Conservation (phyloP, 305 asterid genomes). For the Fraxinus ornus region DNA sequence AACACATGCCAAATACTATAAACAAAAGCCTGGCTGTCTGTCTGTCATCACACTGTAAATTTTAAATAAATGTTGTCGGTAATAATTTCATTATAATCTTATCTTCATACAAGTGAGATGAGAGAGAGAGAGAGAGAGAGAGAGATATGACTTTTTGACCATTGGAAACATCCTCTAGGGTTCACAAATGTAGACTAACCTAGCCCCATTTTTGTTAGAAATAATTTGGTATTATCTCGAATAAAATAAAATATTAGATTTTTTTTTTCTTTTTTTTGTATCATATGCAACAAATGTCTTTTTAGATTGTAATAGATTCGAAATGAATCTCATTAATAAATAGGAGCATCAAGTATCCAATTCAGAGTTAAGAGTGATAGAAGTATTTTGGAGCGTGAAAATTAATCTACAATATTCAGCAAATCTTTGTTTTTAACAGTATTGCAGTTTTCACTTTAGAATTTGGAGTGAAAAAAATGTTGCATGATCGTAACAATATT, state of each 20-base stretch:
- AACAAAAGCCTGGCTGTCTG: constrained; percentile 30
- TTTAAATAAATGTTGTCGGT: constrained; percentile 36
- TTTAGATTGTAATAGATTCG: not conserved
- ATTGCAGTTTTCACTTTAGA: too few relatives aligned
- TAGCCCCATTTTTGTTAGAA: not conserved
- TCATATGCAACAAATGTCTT: too few relatives aligned
- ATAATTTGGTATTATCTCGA: too few relatives aligned
- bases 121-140: not conserved
- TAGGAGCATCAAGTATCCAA: too few relatives aligned
- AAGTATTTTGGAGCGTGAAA: too few relatives aligned
- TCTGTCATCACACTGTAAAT: constrained; percentile 27
- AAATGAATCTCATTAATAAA: not conserved
- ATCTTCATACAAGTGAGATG: not conserved
- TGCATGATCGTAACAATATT: too few relatives aligned
- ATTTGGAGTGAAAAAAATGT: too few relatives aligned
- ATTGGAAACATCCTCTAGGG: constrained; percentile 12
- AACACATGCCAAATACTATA: constrained; percentile 46
- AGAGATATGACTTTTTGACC: constrained; percentile 39
- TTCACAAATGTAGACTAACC: not conserved
- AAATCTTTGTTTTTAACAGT: too few relatives aligned
- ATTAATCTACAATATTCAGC: too few relatives aligned
- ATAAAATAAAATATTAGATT: too few relatives aligned
- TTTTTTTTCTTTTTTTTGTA: too few relatives aligned
- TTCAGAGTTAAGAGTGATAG: too few relatives aligned
- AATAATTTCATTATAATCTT: constrained; percentile 26